Base-by-base conservation (phyloP, 495 filamentous ascomycete genomes). In the Podospora australis region DNA sequence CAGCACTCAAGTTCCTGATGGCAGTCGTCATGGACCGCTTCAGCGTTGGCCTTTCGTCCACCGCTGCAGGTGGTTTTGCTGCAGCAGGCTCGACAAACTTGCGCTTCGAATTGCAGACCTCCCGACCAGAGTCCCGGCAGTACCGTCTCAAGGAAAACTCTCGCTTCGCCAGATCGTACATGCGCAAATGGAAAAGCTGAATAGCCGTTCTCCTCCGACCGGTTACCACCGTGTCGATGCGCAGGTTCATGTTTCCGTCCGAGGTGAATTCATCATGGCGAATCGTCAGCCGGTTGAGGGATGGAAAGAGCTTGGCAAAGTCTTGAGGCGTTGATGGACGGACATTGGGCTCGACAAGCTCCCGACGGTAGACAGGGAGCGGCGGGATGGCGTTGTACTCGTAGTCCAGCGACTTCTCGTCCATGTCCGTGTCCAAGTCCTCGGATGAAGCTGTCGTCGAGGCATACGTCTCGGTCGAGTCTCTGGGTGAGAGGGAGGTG, bases 241-340 rank as follows among this genome's bases (percentile, higher is more conserved):
- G 83, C 45, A 98, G 75, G 63, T 96, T 96, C 92, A 96, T 95
- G 73, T 97, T 96, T 16, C 92, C 91, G 65, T 98, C 92, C 14
- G 83, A 63, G 3, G 92, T 95, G 28, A 87, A 77, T 67, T 96
- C 89, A 59, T 98, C 92, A 57, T 98, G 92, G 35, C 85, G 81
- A 57, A 98, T 92, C 32, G 77, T 78, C 23, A 98, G 69, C 39
- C 84, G 78, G 55, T 87, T 79, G 24, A 82, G 73, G 8, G 91
- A 91, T 9, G 92, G 91, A 64, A 96, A 98, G 54, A 90, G 78
- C 49, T 82, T 77, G 29, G 86, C 86, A 62, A 98, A 98, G 44
- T 89, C 85, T 14, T 82, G 72, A 10, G 92, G 85, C 21, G 81
- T 92, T 6, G 90, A 87, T 4, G 86, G 74, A 13, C 87, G 71